Base-by-base conservation (phyloP, 805 yeast genomes). In the Metschnikowia arizonensis region DNA sequence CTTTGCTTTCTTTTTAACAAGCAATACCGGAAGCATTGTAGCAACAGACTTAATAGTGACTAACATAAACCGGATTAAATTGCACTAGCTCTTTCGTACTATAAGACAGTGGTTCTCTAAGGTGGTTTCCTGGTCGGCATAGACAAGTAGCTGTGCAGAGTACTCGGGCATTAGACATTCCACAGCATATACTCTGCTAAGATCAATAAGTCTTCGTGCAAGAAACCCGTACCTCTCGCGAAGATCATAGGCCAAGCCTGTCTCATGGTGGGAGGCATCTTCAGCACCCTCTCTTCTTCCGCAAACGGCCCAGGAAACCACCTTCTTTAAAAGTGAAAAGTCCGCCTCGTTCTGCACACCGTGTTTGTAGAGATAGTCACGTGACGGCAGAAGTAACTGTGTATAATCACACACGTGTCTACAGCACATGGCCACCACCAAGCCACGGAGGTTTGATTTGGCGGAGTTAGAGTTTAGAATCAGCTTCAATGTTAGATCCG, bases 391-490 rank as follows among this genome's bases (percentile, higher is more conserved):
- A 12, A 85, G 61, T 12, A 85, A 68, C 45, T 76, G 71, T n/a
- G 72, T 65, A 49, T 79, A 82, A 33, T 75, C 65, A 56, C 97
- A 90, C 17, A 83, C 82, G 58, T 89, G 97, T 45, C 97, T 74
- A 62, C 97, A 89, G 60, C 97, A 89, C 88, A 90, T 83, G 21
- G 97, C 97, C 26, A 89, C 87, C 24, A 86, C 65, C 50, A 85
- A 64, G 0, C 93, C 95, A 3, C 64, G 61, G 39, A 80, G 66
- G 32, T 45, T 44, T 8, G 19, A 14, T 7, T 29, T 35, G n/a
- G 47, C 46, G 8, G 43, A 42, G 5, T 21, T 36, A 0, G 71
- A 59, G 47, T 76, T 75, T 37, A 73, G 49, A 2, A 88, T 60
- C 64, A 88, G 83, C 53, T 80, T 72, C 21, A 90, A 63, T 0